phyloP scores from a whole-genome alignment of 1,284 basidiomycete species.

The Thecaphora thlaspeos region DNA sequence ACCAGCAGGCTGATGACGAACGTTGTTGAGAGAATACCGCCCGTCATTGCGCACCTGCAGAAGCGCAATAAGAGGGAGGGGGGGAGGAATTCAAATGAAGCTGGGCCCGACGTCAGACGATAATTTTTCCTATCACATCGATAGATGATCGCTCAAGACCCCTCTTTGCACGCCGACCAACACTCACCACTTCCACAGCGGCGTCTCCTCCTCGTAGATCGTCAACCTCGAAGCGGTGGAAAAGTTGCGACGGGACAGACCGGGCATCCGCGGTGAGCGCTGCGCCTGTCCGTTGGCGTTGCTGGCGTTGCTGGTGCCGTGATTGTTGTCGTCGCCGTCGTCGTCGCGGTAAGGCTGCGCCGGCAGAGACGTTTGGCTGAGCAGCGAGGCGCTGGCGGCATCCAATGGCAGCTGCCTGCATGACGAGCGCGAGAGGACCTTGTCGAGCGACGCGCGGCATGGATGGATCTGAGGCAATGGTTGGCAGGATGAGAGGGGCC shows the following conservation, averaged over 20 bases:
- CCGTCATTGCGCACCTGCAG: slow-evolving; percentile 42
- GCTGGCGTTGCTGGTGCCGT: background rate
- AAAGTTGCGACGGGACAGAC: background rate
- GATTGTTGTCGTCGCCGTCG: slow-evolving; percentile 26
- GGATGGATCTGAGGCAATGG: slow-evolving; percentile 66
- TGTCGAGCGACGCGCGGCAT: slow-evolving; percentile 87
- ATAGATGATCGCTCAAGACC: too few species aligned
- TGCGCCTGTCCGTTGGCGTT: too few species aligned
- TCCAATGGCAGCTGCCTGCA: slow-evolving; percentile 27
- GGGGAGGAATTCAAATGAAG: too few species aligned
- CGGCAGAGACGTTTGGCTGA: background rate
- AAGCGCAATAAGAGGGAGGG: too few species aligned
- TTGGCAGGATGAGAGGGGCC: too few species aligned
- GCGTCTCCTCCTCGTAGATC: slow-evolving; percentile 8
- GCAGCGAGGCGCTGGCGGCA: slow-evolving; percentile 5
- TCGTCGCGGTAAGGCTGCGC: slow-evolving; percentile 40
- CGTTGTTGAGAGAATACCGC: slow-evolving; percentile 41
- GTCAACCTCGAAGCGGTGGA: background rate
- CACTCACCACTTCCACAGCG: slow-evolving; percentile 10
- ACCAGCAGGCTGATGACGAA: slow-evolving; percentile 48
- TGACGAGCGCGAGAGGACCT: slow-evolving; percentile 65
- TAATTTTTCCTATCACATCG: too few species aligned
- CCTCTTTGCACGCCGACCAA: too few species aligned
- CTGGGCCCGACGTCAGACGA: too few species aligned
- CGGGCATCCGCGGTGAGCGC: too few species aligned